phyloP scores from a whole-genome alignment of 768 basidiomycete genomes.

The Collybia nuda region DNA sequence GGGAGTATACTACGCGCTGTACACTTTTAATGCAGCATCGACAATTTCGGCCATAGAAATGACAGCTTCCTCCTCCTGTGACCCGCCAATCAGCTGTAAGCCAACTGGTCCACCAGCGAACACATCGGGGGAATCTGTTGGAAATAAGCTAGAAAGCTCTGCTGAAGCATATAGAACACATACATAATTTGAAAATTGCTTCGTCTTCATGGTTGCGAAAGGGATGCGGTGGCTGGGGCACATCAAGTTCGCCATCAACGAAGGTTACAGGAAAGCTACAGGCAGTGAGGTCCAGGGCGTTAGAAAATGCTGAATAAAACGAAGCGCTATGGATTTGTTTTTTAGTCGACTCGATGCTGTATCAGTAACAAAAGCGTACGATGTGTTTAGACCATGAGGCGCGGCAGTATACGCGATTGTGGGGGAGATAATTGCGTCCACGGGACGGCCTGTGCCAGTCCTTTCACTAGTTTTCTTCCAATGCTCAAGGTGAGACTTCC shows the following conservation, averaged over 20 bases:
- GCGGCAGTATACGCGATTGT: constrained; percentile 58
- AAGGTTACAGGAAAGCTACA: constrained; percentile 63
- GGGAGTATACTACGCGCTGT: constrained; percentile 2
- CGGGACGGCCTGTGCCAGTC: constrained; percentile 66
- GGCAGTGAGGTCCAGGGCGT: constrained; percentile 60
- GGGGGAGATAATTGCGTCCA: constrained; percentile 74
- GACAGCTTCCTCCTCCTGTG: constrained; percentile 72
- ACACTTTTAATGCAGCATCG: constrained; percentile 45
- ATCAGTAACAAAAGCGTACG: background rate
- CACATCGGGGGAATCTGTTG: constrained; percentile 53
- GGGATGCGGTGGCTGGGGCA: constrained; percentile 38
- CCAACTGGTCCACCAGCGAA: constrained; percentile 58
- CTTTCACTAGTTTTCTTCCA: constrained; percentile 52
- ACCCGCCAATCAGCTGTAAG: constrained; percentile 65
- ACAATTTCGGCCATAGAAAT: constrained; percentile 68
- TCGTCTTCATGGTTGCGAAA: constrained; percentile 58
- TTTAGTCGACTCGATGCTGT: background rate
- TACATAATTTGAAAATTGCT: constrained; percentile 51
- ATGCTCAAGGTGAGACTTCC: constrained; percentile 60
- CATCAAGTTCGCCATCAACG: constrained; percentile 56
- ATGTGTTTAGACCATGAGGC: constrained; percentile 63
- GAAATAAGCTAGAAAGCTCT: background rate
- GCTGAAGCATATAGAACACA: constrained; percentile 29
- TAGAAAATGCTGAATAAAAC: constrained; percentile 65
- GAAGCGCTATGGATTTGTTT: constrained; percentile 35